Conservation (phyloP, 2,329 filamentous ascomycete species). For the Pseudogymnoascus sp. region DNA sequence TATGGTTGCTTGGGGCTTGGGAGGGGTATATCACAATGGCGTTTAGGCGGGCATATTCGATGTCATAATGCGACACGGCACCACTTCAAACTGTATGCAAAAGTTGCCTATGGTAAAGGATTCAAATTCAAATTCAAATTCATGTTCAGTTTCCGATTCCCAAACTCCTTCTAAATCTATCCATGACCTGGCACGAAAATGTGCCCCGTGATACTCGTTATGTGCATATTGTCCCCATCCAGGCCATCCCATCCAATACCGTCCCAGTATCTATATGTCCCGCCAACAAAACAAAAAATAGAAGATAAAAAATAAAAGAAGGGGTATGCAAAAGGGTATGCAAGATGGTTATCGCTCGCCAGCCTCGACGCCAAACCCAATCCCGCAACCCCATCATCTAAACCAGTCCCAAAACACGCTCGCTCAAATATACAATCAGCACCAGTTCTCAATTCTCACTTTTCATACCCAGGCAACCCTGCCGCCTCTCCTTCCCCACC, state of each 20-base stretch:
- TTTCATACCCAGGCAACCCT: slow-evolving; percentile 6
- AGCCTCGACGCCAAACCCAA: background rate
- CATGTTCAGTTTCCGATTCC: background rate
- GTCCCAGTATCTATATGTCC: background rate
- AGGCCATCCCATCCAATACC: background rate
- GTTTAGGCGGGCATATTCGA: background rate
- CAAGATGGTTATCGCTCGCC: background rate
- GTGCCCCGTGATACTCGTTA: background rate
- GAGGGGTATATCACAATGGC: background rate
- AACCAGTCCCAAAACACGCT: background rate
- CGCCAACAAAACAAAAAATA: background rate
- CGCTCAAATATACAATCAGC: background rate
- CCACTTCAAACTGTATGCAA: background rate
- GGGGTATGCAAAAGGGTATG: background rate
- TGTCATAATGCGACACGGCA: background rate
- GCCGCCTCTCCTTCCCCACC: background rate
- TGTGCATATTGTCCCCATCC: too few relatives aligned
- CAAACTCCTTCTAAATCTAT: slow-evolving; percentile 9
- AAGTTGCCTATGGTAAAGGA: background rate
- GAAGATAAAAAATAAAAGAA: background rate
- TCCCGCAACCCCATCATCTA: background rate
- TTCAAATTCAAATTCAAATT: background rate
- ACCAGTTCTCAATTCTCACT: background rate
- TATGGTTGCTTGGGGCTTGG: background rate
- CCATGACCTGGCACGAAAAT: background rate